These are phyloP conservation scores for Helotiales sp. DNA, from an alignment of 2,329 filamentous ascomycete genomes.

Conservation along the genomic window DNA sequence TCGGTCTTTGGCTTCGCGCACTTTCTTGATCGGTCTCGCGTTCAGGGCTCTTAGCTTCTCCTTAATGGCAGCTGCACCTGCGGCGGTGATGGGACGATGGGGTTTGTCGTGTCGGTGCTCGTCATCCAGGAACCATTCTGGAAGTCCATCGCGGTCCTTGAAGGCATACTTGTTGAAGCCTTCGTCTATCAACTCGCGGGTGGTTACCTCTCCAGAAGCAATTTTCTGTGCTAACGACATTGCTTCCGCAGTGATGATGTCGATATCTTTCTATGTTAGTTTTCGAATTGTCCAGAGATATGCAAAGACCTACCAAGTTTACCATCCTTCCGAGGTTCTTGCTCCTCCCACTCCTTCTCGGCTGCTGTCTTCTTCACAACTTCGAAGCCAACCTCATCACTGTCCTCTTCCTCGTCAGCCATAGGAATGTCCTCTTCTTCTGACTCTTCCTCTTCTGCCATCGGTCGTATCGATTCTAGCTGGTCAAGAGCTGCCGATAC, in stretches of 20 bases:
- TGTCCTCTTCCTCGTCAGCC: constrained; percentile 29
- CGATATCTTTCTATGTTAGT: constrained; percentile 69
- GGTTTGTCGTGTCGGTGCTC: constrained; percentile 82
- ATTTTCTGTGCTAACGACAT: constrained; percentile 96
- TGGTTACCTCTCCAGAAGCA: constrained; percentile 82
- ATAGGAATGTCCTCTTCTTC: constrained; percentile 38
- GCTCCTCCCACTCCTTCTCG: constrained; percentile 69
- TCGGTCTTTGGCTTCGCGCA: constrained; percentile 90
- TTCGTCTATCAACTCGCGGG: constrained; percentile 82
- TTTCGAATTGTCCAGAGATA: background rate
- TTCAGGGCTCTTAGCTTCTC: constrained; percentile 93
- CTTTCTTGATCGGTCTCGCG: constrained; percentile 98
- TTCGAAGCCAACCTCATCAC: constrained; percentile 62
- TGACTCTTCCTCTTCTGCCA: constrained; percentile 43
- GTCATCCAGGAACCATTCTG: constrained; percentile 98
- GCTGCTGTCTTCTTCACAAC: constrained; percentile 59
- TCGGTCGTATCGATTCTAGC: constrained; percentile 40
- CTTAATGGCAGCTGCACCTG: constrained; percentile 88
- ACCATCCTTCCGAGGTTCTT: constrained; percentile 66
- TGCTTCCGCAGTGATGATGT: constrained; percentile 98
- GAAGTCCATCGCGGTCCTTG: constrained; percentile 87
- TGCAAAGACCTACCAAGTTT: constrained; percentile 55
- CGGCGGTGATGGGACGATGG: constrained; percentile 89
- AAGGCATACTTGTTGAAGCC: constrained; percentile 92
- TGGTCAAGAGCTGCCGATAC: constrained; percentile 45